Evolutionary conservation across 2,329 filamentous ascomycete genomes (phyloP), one percentile per base, ranked within the genome.

Genomic region (Exophiala sp.): DNA sequence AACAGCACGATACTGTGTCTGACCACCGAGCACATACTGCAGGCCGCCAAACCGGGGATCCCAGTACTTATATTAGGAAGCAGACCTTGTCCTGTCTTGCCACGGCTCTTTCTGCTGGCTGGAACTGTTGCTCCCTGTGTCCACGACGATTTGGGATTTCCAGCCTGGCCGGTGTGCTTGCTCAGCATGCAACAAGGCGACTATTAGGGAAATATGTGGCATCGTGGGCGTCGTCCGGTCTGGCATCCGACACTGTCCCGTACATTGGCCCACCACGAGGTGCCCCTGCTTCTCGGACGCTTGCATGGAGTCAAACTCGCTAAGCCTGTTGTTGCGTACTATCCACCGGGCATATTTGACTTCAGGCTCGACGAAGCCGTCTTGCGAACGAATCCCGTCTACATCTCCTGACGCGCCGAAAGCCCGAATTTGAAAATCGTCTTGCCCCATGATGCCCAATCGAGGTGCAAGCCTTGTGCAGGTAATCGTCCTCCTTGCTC

Each of bases 241-340:
- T 57, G 50, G 51, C 37, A 42, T 52, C n/a, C 35, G 32, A 27
- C 16, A 40, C 19, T 18, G 55, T 57, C 35, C 52, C 49, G 55
- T 49, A 53, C 46, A 45, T 42, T 48, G 39, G 51, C 46, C 46
- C 37, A 41, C 52, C 49, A 57, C 54, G 54, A 53, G 54, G 51
- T 35, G 51, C 54, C 54, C 54, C 50, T 51, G 54, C 45, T 40
- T 23, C 10, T 14, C 54, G 54, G 54, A 27, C 34, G 39, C 48
- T 24, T 46, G 48, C 54, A 53, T 54, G 44, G n/a, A 48, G 54
- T 57, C 54, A 57, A 57, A 57, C 54, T 54, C 45, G 42, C 54
- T 52, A 57, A 47, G 40, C 40, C 37, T 41, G 48, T 53, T 48
- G 45, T 48, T 53, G 53, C 50, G 43, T 53, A 34, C 43, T 32